phyloP scores from a whole-genome alignment of 2,329 filamentous ascomycete genomes.

The Simplicillium aogashimaense region DNA sequence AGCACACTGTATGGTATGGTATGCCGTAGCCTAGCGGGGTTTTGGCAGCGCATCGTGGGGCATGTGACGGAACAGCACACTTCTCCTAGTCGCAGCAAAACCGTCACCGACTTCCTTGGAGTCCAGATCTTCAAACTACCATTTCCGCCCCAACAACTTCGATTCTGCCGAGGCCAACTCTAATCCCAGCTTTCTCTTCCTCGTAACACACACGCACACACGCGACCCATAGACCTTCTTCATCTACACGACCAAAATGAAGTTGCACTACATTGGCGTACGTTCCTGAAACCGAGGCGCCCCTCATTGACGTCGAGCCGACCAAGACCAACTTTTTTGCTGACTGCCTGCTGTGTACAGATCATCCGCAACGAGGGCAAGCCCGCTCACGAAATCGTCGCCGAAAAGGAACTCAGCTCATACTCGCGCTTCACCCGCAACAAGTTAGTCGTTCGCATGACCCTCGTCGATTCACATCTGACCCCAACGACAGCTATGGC shows the following conservation, averaged over 20 bases:
- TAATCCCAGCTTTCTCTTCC: not conserved
- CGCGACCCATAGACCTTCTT: not conserved
- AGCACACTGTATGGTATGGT: not conserved
- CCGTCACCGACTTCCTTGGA: not conserved
- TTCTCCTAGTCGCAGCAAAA: not conserved
- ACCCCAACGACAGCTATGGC: slow-evolving; percentile 26
- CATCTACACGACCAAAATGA: slow-evolving; percentile 48
- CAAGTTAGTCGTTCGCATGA: slow-evolving; percentile 37
- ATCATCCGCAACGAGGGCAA: slow-evolving; percentile 72
- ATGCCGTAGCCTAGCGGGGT: not conserved
- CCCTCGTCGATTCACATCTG: slow-evolving; percentile 9
- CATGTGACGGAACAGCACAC: not conserved
- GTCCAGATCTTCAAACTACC: not conserved
- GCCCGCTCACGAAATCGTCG: slow-evolving; percentile 66
- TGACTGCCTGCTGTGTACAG: slow-evolving; percentile 30
- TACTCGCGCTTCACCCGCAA: slow-evolving; percentile 73
- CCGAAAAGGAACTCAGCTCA: slow-evolving; percentile 66
- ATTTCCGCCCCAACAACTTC: not conserved
- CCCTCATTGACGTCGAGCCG: slow-evolving; percentile 13
- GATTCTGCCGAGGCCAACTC: not conserved
- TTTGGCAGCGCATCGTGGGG: not conserved
- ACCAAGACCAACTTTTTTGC: slow-evolving; percentile 5
- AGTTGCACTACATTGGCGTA: slow-evolving; percentile 83
- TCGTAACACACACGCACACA: not conserved
- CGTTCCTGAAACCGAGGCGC: slow-evolving; percentile 18